These are phyloP conservation scores for Candida sp. DNA, from an alignment of 1,139 yeast genomes.

Conservation along the genomic window DNA sequence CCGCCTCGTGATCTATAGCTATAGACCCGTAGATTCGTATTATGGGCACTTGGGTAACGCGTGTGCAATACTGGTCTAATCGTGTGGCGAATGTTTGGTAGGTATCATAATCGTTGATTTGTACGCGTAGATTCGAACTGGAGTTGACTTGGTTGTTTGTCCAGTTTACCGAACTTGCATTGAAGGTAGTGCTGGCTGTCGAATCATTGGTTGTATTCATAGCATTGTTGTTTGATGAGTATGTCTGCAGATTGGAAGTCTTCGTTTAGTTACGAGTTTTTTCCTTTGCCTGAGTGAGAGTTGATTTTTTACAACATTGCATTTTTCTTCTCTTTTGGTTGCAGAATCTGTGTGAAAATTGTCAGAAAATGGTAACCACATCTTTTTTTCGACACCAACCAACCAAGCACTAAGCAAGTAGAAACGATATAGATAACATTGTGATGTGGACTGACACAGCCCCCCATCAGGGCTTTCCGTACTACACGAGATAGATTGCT, in stretches of 20 bases:
- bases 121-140: constrained; percentile 28
- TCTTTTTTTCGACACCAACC: too few species aligned
- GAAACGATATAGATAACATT: too few species aligned
- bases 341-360: neutral
- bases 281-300: neutral
- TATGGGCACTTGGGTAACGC: constrained; percentile 65
- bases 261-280: neutral
- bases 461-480: too few species aligned
- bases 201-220: constrained; percentile 4
- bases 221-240: neutral
- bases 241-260: neutral
- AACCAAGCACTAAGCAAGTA: too few species aligned
- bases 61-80: constrained; percentile 34
- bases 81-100: constrained; percentile 52
- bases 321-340: neutral
- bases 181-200: constrained; percentile 1
- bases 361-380: too few species aligned
- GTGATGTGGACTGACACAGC: too few species aligned
- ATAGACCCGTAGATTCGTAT: constrained; percentile 77
- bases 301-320: too few species aligned
- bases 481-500: too few species aligned
- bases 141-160: constrained; percentile 8
- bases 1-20: constrained; percentile 23
- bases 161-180: constrained; percentile 12
- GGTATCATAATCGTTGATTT: constrained; percentile 64